Evolutionary conservation across 768 basidiomycete genomes (phyloP), one percentile per base, ranked within the genome.

Genomic region (Arthromyces matolae): DNA sequence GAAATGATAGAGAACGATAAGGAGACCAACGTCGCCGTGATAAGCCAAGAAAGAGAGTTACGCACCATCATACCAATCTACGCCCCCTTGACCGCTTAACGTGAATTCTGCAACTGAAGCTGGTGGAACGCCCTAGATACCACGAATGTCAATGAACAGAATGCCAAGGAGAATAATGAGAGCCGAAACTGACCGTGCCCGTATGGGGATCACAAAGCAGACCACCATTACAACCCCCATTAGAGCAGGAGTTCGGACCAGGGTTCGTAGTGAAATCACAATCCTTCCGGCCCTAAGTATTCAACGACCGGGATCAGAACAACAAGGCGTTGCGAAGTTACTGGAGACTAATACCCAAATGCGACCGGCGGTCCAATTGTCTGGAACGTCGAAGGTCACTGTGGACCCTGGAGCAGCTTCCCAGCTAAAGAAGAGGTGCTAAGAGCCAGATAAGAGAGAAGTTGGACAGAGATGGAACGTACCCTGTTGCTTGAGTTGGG

Each of bases 161-260:
- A n/a, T n/a, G n/a, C n/a, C n/a, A n/a, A n/a, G n/a, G n/a, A n/a
- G n/a, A n/a, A n/a, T n/a, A n/a, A n/a, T n/a, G n/a, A n/a, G n/a
- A n/a, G n/a, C n/a, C n/a, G n/a, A n/a, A 7, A 53, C 68, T 49
- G 54, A 75, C 74, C 10, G 80, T 80, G 36, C 78, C 83, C 24
- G 72, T 74, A 31, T 59, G 57, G 9, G 69, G 51, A 55, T 76
- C 78, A 52, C 86, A 86, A 9, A 69, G 56, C 7, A 88, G 66
- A 29, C 85, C 86, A 14, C 86, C 85, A 49, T 81, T 83, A 59
- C 85, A 87, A 40, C 83, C 83, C 31, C 85, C 86, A 46, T 73
- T 71, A 16, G 79, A 52, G 53, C 85, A 88, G 12, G 80, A 79
- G 53, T 73, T 80, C 18, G 76, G 80, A 16, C 75, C 74, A 32